Evolutionary conservation across 2,329 filamentous ascomycete genomes (phyloP), one percentile per base, ranked within the genome.

Genomic region (Trichoderma sp.): DNA sequence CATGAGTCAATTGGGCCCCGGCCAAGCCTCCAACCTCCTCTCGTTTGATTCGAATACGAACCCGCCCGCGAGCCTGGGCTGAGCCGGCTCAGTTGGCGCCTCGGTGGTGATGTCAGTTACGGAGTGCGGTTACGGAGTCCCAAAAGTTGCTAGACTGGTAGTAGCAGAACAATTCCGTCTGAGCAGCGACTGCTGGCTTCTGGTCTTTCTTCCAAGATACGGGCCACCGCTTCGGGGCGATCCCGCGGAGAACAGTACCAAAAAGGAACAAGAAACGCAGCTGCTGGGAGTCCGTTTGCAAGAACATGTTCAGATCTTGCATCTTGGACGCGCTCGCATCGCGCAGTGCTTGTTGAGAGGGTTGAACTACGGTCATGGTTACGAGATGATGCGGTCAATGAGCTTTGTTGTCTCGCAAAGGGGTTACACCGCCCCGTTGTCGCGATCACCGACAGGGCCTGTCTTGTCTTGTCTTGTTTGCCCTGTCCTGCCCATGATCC

Each of bases 361-460:
- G 43, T 30, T 43, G 43, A 48, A 39, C 39, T 26, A 34, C 39
- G n/a, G 41, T 47, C 48, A 54, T 55, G 41, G 26, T 44, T 55
- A 63, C 50, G 50, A 39, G 41, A 55, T 55, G 6, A 34, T 50
- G 57, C 57, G 57, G 44, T 48, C 57, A 47, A 47, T 24, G 41
- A 19, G 54, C 21, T 52, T 19, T 30, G 50, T 24, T 17, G 48
- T 55, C 48, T 47, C 47, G 17, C 59, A 63, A 58, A 55, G 62
- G 45, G 52, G 45, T 21, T 65, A 57, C 63, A 65, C 63, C 48
- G 63, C 63, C 63, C 56, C 56, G 50, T 65, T 58, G 60, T 64
- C 54, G 34, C 52, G 24, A 52, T 34, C 48, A 54, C 12, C 34
- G 59, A 15, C 30, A 5, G 26, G 56, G 39, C 59, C 41, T 61